Evolutionary conservation across 2,329 filamentous ascomycete species (phyloP), one percentile per base, ranked within the genome.

Genomic region (Cladosporium halotolerans): DNA sequence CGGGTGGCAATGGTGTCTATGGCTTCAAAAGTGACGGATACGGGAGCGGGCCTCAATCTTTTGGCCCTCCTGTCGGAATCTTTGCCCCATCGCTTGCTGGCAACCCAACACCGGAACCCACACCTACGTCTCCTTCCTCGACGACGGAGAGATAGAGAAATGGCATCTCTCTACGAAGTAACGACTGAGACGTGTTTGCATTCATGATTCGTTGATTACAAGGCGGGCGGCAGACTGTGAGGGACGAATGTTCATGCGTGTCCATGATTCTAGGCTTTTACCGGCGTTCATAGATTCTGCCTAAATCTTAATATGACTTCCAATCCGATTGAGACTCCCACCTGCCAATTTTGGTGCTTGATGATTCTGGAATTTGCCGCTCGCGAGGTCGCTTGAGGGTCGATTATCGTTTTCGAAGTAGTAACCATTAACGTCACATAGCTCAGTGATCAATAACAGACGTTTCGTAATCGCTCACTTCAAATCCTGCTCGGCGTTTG

Each of bases 41-140:
- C 28, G 46, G 46, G 2, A 34, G 28, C 6, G 52, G 45, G 6
- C 53, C 57, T 28, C 55, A 54, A 13, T 41, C 52, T 8, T 59
- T 59, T 33, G 57, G 57, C 23, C 53, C 55, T 9, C 48, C 50
- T 9, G 50, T 33, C 7, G 39, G 40, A 3, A 10, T 51, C 13
- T 44, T 51, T 4, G 48, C 40, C 6, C 39, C 48, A 3, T 36
- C 48, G 3, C 40, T 51, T 11, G 9, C 9, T 23, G 48, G 48
- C 11, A 9, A 51, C 2, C 48, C 48, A n/a, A 44, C 9, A 10
- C 47, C 23, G 23, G 23, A 28, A 28, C 23, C 23, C 23, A 28
- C 23, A 28, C 23, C 23, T 3, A 43, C 47, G 7, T 42, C 39
- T 11, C 11, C 47, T 14, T 39, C 48, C 6, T 16, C 34, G 18